Percentiles rank a stretch among this genome's conserved stretches.
phyloP scores from a whole-genome alignment of 2,329 filamentous ascomycete genomes.

The Ophiostoma tasmaniense region DNA sequence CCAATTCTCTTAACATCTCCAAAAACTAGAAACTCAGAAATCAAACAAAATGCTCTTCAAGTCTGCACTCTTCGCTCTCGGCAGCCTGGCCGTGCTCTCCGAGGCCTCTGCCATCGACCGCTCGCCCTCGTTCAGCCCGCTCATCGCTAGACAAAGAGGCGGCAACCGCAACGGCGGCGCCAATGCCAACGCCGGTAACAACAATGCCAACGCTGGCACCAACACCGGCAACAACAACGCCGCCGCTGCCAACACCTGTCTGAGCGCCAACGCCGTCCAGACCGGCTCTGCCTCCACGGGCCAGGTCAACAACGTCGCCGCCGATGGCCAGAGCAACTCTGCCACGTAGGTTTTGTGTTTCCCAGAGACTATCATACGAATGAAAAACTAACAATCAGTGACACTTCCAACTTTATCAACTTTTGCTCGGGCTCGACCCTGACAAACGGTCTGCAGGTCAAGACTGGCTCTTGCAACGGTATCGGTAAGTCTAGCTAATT shows the following conservation, averaged over 20 bases:
- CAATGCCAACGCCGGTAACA: conserved; percentile 19
- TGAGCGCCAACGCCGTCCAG: conserved; percentile 40
- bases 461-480: conserved; percentile 55
- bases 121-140: background rate
- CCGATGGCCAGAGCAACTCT: conserved; percentile 44
- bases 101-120: conserved; percentile 38
- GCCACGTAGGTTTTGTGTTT: conserved; percentile 44
- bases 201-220: conserved; percentile 12
- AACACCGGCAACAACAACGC: conserved; percentile 22
- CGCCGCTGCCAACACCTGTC: conserved; percentile 27
- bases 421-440: conserved; percentile 47
- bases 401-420: conserved; percentile 56
- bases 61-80: conserved; percentile 39
- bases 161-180: conserved; percentile 4
- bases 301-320: conserved; percentile 32
- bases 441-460: conserved; percentile 54
- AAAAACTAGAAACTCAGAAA: background rate
- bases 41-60: conserved; percentile 44
- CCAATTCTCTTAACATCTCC: background rate
- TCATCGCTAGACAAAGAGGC: conserved; percentile 31
- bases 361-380: no score
- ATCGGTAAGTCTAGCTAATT: conserved; percentile 39
- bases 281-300: conserved; percentile 42
- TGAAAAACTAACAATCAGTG: conserved; percentile 33
- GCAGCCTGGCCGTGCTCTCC: conserved; percentile 38